Conservation (phyloP, 768 basidiomycete species). For the Serpula lacrymans region DNA sequence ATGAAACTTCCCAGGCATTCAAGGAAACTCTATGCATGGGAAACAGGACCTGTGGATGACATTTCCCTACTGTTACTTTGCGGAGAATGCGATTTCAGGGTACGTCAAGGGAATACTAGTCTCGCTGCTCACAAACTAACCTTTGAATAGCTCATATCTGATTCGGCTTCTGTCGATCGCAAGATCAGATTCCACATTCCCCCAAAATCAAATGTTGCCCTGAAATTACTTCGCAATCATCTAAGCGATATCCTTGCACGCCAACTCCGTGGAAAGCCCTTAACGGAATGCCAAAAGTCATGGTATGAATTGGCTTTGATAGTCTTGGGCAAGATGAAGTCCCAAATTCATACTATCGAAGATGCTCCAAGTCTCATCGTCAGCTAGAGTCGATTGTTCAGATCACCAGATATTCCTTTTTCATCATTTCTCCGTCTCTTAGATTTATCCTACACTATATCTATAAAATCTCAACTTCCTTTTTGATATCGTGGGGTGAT, state of each 20-base stretch:
- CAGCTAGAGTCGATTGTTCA: too few species aligned
- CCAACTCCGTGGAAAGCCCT: constrained; percentile 60
- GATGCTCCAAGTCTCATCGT: too few species aligned
- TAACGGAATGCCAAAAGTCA: constrained; percentile 53
- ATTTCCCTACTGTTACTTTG: constrained; percentile 78
- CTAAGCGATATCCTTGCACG: constrained; percentile 56
- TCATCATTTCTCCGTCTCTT: too few species aligned
- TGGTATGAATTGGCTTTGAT: constrained; percentile 76
- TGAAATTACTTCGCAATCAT: constrained; percentile 74
- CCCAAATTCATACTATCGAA: too few species aligned
- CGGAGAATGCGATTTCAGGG: constrained; percentile 90
- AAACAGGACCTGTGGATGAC: constrained; percentile 87
- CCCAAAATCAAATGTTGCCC: constrained; percentile 72
- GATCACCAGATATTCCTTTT: too few species aligned
- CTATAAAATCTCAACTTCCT: too few species aligned
- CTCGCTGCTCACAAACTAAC: constrained; percentile 4
- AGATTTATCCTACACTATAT: too few species aligned
- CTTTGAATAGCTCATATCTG: constrained; percentile 57
- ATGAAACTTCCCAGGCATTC: constrained; percentile 64
- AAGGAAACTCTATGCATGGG: constrained; percentile 91
- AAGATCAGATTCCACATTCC: constrained; percentile 73
- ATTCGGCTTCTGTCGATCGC: constrained; percentile 75
- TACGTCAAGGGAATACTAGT: constrained; percentile 22
- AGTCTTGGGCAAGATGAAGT: constrained; percentile 55
- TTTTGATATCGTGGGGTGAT: too few species aligned